Percentiles rank a stretch among this genome's conserved stretches.
phyloP scores from a whole-genome alignment of 345 rosid species.

The Trapa bicornis region DNA sequence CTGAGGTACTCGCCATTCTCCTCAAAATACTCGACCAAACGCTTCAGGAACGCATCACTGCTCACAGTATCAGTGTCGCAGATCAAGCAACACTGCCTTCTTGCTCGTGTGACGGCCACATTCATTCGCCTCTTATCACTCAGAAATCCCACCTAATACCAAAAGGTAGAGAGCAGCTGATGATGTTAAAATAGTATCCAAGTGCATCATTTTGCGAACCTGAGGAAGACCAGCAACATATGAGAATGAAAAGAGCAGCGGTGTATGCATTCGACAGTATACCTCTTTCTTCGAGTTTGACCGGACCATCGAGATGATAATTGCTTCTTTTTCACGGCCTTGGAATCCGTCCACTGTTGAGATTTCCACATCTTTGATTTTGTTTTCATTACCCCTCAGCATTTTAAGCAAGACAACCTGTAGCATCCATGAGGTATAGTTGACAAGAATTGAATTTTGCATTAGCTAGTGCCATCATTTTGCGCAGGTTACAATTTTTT shows the following conservation, averaged over 20 bases:
- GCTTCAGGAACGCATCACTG: constrained; percentile 59
- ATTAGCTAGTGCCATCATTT: not conserved
- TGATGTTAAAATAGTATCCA: not conserved
- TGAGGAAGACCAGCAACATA: not conserved
- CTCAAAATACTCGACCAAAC: constrained; percentile 70
- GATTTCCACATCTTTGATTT: constrained; percentile 71
- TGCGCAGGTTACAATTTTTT: not conserved
- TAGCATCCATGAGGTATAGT: constrained; percentile 7
- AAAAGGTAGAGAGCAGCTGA: not conserved
- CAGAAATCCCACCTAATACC: constrained; percentile 63
- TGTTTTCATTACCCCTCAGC: constrained; percentile 54
- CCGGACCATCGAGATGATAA: constrained; percentile 90
- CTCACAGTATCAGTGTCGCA: constrained; percentile 85
- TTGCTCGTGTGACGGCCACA: constrained; percentile 86
- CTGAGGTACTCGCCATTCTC: constrained; percentile 88
- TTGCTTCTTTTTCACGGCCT: constrained; percentile 95
- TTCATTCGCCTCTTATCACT: constrained; percentile 84
- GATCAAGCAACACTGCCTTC: constrained; percentile 84
- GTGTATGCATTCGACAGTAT: not conserved
- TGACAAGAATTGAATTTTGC: not conserved
- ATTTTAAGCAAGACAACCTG: constrained; percentile 70
- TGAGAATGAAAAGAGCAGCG: not conserved
- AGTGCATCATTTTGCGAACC: not conserved
- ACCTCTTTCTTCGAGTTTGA: constrained; percentile 88
- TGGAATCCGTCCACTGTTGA: constrained; percentile 97